Base-by-base conservation (phyloP, 2,329 filamentous ascomycete species). In the Xylariaceae sp. region DNA sequence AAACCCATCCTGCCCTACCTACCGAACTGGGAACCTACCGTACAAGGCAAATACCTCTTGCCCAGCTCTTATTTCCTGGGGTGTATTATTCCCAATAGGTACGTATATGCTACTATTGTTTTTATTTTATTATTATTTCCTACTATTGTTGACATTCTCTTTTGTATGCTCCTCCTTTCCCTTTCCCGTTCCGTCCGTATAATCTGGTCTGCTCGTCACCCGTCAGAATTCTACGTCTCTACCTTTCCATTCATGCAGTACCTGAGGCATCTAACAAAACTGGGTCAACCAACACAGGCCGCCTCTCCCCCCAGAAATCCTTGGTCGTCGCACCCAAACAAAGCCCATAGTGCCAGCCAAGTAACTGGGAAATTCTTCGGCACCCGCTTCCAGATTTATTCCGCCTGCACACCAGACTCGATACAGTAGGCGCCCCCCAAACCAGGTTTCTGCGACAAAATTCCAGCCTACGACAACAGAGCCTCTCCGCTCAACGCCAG, bases 401-500 rank as follows among this genome's bases (percentile, higher is more conserved):
- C 76, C 69, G 67, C 56, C 66, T 48, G 65, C 67, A 71, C 71
- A 73, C 75, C 76, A 77, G 72, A 73, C 75, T 77, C 74, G 67
- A 77, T 76, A 70, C 70, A 78, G 75, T 70, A 72, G 54, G 51
- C 72, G 66, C 64, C 78, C 75, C 62, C 65, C 77, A 76, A 80
- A 80, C 79, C 78, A 78, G 76, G 77, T 77, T 78, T 79, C 76
- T 77, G 77, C 77, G 73, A 81, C 77, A 66, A 62, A 70, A 65
- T 68, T 70, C 68, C 67, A 72, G 72, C 70, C 71, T 73, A 70
- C 73, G 72, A 73, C 71, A 72, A 75, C 65, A 71, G 67, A 69
- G 67, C 70, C 74, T 77, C 75, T 77, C 76, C 78, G 76, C 76
- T 75, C 76, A 75, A 76, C 76, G 74, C 81, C 81, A 82, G 80